Evolutionary conservation across 23 red algal genomes (phyloP), one percentile per base, ranked within the genome.

Genomic region (Gracilariopsis chorda): DNA sequence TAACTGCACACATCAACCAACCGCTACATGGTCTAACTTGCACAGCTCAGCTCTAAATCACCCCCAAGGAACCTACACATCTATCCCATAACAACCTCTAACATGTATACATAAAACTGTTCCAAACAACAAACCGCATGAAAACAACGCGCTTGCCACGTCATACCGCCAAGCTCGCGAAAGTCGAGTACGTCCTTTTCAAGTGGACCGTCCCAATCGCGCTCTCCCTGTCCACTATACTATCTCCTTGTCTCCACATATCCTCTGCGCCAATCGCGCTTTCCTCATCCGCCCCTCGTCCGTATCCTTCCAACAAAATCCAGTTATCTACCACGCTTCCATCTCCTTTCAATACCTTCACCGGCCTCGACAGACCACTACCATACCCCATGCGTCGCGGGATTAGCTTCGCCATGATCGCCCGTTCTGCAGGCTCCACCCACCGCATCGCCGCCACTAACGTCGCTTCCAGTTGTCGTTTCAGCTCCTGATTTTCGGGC

Each of bases 271-370:
- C 32, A 34, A 92, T 65, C 0, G 78, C 89, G 35, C 74, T 57
- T 27, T 49, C 77, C 60, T 92, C 77, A 53, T 92, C 45, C 19
- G 29, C 47, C 17, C 89, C 89, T 46, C 77, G 37, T 21, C 89
- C 89, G 44, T 92, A 92, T 29, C 89, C 89, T 35, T 92, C 89
- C 43, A 92, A 71, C 78, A 92, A 84, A 51, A 83, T 42, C 89
- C 89, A 92, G 51, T 68, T 82, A 69, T 92, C 89, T 28, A 92
- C 51, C 11, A 72, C 61, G 28, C 51, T 79, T 29, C 86, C 86
- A 21, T 90, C 49, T 24, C 28, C 53, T 23, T 90, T 64, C 51
- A 60, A 47, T 13, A 69, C 86, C 40, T 70, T 53, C 19, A 90
- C 69, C 8, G 48, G 17, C 40, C 61, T 78, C 20, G 19, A 42